Evolutionary conservation across 768 basidiomycete genomes (phyloP).

Genomic region (Pilatotrama ljubarskyi): DNA sequence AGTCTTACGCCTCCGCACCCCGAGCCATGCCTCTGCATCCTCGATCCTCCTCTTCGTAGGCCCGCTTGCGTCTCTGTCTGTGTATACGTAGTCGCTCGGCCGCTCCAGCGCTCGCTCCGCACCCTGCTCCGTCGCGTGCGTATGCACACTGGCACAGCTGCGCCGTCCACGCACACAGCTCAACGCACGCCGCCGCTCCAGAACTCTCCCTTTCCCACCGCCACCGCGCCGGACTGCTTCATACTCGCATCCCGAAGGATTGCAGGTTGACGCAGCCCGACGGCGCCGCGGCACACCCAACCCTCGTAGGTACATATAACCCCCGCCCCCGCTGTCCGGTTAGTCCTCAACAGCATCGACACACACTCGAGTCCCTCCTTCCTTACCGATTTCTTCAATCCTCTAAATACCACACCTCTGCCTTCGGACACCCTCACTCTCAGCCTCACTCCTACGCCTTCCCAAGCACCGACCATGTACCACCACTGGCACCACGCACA

Average conservation of each 20-base stretch:
- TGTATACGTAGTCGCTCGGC: not conserved
- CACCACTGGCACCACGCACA: conserved; percentile 1
- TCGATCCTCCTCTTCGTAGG: not conserved
- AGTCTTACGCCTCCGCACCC: not conserved
- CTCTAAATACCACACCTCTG: not conserved
- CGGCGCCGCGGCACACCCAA: not conserved
- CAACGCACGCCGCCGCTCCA: not conserved
- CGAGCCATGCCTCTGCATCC: not conserved
- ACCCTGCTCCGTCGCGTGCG: not conserved
- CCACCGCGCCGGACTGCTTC: conserved; percentile 5
- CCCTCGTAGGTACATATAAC: conserved; percentile 1
- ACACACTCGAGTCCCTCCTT: not conserved
- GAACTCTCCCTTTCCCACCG: not conserved
- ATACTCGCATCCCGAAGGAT: not conserved
- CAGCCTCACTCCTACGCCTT: not conserved
- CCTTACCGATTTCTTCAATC: not conserved
- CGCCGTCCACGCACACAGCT: not conserved
- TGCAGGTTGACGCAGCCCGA: conserved; percentile 8
- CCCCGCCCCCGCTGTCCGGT: not conserved
- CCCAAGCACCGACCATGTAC: not conserved
- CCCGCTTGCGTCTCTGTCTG: not conserved
- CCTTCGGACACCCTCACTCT: not conserved
- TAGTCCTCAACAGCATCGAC: not conserved
- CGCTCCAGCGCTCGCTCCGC: not conserved
- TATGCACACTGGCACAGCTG: too few relatives aligned